Evolutionary conservation across 305 asterid species (phyloP), one percentile per base, ranked within the genome.

Genomic region (Striga hermonthica): DNA sequence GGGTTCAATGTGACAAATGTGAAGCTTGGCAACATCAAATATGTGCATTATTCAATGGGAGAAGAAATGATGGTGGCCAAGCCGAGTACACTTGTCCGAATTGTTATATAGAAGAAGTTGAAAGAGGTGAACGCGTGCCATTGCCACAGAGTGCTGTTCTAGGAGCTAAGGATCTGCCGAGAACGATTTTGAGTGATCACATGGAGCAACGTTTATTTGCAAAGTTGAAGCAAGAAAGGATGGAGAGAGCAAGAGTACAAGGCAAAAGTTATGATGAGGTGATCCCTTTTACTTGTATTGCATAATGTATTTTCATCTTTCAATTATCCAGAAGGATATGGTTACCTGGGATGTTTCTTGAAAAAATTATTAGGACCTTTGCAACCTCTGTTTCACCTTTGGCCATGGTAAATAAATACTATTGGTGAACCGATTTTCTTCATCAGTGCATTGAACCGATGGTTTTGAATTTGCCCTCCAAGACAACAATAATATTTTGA

Each of bases 1-100:
- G 98, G 99, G 99, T 91, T 76, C 97, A 89, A 83, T 94, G 99
- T 70, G 99, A 94, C 74, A 89, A 87, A 60, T 94, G 99, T 70
- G 96, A 94, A 83, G 97, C 95, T 66, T 91, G 99, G 99, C 99
- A 94, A 77, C 99, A 94, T 78, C 99, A 94, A 76, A 87, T 94
- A 71, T 94, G 99, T 83, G 97, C 99, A 41, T 79, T 94, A 68
- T 94, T 94, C 76, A 94, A 94, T 74, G 94, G 96, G 79, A 83
- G 87, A 78, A 88, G 99, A 79, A 91, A 94, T 77, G 99, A 89
- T 62, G 91, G 95, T 43, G 98, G 98, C 61, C 96, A 88, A 80
- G 99, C 99, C 60, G 99, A 94, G 76, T 94, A 94, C 81, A 94
- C 97, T 50, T 94, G 99, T 82, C 99, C 99, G 62, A 91, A 94